phyloP scores from a whole-genome alignment of 257 asterid genomes.

The Lantana camara region DNA sequence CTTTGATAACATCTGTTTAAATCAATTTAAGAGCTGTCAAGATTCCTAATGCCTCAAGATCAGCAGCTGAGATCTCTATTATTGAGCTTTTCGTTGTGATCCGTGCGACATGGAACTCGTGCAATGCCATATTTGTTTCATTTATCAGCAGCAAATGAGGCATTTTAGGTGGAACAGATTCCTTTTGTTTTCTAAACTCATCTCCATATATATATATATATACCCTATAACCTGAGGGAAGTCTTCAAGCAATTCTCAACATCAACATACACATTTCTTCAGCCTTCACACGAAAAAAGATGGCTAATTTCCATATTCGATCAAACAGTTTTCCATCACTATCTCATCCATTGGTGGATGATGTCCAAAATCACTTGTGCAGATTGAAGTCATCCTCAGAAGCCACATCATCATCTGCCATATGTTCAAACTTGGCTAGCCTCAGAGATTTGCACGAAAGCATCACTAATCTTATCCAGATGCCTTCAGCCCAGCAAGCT shows the following conservation, averaged over 20 bases:
- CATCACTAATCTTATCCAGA: not conserved
- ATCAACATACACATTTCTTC: not conserved
- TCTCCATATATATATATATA: not conserved
- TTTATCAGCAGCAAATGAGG: too few species aligned
- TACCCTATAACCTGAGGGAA: not conserved
- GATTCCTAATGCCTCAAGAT: slow-evolving; percentile 24
- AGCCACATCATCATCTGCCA: slow-evolving; percentile 17
- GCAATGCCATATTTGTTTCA: not conserved
- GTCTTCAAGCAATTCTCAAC: not conserved
- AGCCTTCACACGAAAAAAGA: slow-evolving; percentile 5
- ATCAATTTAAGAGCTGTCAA: slow-evolving; percentile 19
- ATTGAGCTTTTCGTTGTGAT: not conserved
- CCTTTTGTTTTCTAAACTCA: slow-evolving; percentile 5
- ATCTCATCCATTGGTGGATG: slow-evolving; percentile 35
- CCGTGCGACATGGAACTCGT: too few species aligned
- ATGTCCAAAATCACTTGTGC: slow-evolving; percentile 26
- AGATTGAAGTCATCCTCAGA: slow-evolving; percentile 31
- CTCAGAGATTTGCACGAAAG: not conserved
- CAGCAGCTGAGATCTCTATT: not conserved
- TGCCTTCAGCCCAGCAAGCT: not conserved
- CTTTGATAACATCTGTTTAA: too few species aligned
- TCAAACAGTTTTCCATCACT: slow-evolving; percentile 46
- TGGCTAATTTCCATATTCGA: slow-evolving; percentile 33
- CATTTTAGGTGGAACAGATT: slow-evolving; percentile 17
- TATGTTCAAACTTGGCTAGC: not conserved